phyloP scores from a whole-genome alignment of 805 yeast species.

The Dipodascopsis uninucleata region DNA sequence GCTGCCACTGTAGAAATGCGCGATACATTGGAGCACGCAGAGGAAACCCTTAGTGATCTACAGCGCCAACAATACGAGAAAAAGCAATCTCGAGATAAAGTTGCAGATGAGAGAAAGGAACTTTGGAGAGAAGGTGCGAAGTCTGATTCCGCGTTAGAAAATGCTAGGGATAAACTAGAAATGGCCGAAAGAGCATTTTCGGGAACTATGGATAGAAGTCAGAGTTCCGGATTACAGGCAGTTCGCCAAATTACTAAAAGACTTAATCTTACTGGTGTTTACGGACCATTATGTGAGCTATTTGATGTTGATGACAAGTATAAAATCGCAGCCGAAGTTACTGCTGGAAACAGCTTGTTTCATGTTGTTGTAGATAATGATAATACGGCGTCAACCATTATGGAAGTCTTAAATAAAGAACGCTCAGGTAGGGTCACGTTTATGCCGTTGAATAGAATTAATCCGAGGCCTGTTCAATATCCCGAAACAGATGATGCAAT shows the following conservation, averaged over 20 bases:
- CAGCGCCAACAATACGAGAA: constrained; percentile 23
- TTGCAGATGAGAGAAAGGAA: constrained; percentile 63
- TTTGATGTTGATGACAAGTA: constrained; percentile 78
- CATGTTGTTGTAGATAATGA: constrained; percentile 88
- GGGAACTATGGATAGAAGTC: constrained; percentile 71
- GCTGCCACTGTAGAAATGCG: constrained; percentile 14
- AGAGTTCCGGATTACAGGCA: constrained; percentile 64
- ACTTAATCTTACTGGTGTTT: constrained; percentile 59
- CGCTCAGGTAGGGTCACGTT: constrained; percentile 85
- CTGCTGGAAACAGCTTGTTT: constrained; percentile 76
- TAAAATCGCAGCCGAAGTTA: constrained; percentile 79
- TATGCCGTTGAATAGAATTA: constrained; percentile 76
- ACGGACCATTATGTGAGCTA: constrained; percentile 83
- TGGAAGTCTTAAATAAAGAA: constrained; percentile 68
- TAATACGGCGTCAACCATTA: constrained; percentile 70
- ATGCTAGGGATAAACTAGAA: constrained; percentile 52
- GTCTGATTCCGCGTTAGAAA: constrained; percentile 52
- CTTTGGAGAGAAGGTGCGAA: constrained; percentile 79
- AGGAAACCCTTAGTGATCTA: constrained; percentile 22
- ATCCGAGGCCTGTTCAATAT: constrained; percentile 43
- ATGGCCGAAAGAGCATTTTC: constrained; percentile 57
- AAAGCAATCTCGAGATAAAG: constrained; percentile 31
- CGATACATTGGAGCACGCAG: constrained; percentile 24
- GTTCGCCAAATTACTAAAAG: constrained; percentile 60
- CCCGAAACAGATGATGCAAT: constrained; percentile 68